These are phyloP conservation scores for Pyricularia sp. DNA, from an alignment of 2,329 filamentous ascomycete species.

Conservation along the genomic window DNA sequence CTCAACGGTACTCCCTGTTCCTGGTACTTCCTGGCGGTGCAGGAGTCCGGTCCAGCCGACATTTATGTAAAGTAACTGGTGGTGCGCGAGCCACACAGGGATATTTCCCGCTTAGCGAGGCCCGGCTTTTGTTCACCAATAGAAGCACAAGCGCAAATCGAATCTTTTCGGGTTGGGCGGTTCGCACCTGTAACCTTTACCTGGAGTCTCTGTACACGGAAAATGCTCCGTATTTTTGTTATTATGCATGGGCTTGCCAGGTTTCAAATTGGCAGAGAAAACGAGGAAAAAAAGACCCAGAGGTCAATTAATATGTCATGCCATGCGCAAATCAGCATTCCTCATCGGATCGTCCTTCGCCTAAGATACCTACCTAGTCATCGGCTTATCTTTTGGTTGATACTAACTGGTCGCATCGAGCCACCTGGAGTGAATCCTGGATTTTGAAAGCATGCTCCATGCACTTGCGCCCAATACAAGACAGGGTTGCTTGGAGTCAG, in stretches of 20 bases:
- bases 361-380: neutral
- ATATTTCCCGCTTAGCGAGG: neutral
- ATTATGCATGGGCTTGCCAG: slow-evolving; percentile 7
- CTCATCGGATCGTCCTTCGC: neutral
- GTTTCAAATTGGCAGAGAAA: slow-evolving; percentile 7
- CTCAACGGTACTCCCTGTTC: neutral
- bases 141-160: slow-evolving; percentile 3
- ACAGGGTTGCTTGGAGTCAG: neutral
- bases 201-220: neutral
- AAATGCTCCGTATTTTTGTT: neutral
- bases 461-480: neutral
- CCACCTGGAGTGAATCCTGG: neutral
- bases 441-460: neutral
- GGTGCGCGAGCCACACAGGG: neutral
- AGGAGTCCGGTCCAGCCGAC: neutral
- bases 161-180: neutral
- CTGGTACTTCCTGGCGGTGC: neutral
- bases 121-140: neutral
- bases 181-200: neutral
- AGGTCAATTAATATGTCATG: neutral
- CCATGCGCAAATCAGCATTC: neutral
- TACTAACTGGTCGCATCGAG: neutral
- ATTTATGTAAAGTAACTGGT: neutral
- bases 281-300: neutral
- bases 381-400: neutral